phyloP scores from a whole-genome alignment of 345 rosid species.

The Passiflora organensis region DNA sequence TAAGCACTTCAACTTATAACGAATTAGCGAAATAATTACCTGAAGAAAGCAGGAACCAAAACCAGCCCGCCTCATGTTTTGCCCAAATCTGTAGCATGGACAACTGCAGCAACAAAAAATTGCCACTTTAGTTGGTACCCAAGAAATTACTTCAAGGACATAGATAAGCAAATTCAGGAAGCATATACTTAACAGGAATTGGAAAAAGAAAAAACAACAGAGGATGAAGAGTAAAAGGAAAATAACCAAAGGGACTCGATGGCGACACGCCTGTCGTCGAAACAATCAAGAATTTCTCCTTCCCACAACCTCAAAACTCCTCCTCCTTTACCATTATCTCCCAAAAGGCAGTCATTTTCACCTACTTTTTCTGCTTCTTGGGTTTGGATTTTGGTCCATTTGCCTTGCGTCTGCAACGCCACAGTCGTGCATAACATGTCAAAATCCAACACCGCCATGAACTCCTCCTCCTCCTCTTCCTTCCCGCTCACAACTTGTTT shows the following conservation, averaged over 20 bases:
- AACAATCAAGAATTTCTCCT: slow-evolving; percentile 75
- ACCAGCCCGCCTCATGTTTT: slow-evolving; percentile 80
- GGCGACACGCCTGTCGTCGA: slow-evolving; percentile 72
- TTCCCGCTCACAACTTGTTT: background rate
- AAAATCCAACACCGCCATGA: slow-evolving; percentile 75
- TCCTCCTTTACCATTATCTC: slow-evolving; percentile 15
- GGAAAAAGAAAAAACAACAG: slow-evolving; percentile 1
- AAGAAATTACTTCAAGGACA: background rate
- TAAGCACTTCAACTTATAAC: background rate
- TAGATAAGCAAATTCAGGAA: background rate
- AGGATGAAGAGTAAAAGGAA: background rate
- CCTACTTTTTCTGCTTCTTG: slow-evolving; percentile 21
- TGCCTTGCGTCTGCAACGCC: slow-evolving; percentile 84
- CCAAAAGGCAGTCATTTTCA: slow-evolving; percentile 18
- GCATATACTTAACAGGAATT: slow-evolving; percentile 1
- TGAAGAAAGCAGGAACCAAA: slow-evolving; percentile 79
- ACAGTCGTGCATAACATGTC: slow-evolving; percentile 87
- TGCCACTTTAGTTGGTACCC: no score
- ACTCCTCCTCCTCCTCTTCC: slow-evolving; percentile 14
- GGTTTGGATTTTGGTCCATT: slow-evolving; percentile 51
- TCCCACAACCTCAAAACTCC: slow-evolving; percentile 88
- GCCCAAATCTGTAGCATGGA: slow-evolving; percentile 89
- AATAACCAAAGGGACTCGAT: slow-evolving; percentile 71
- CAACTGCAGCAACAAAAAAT: slow-evolving; percentile 51
- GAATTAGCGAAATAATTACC: slow-evolving; percentile 30